Base-by-base conservation (phyloP, 169 alveolate genomes). In the Plasmodium malariae region DNA sequence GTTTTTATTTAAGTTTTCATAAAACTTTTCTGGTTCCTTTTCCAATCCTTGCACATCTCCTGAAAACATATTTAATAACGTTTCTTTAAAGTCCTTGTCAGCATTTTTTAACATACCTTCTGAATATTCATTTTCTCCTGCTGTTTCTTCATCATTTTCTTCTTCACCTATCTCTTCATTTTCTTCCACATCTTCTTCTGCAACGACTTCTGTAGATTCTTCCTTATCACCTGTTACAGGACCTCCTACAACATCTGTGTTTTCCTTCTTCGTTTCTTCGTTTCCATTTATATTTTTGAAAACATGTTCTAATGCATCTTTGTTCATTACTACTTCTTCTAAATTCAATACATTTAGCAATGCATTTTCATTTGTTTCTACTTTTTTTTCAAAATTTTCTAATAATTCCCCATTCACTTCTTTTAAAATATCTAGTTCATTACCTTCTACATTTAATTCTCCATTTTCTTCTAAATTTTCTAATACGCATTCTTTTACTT, bases 141-240 rank as follows among this genome's bases (percentile, higher is more conserved):
- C 74, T 49, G 36, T 0, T 21, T 32, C 43, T 24, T 67, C 43
- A 32, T 1, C 74, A n/a, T 32, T 17, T 55, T n/a, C 74, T 32
- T 37, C 26, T n/a, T 67, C 60, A 67, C 51, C 36, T 34, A 24
- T 32, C 43, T 67, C 74, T 7, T n/a, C 43, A 5, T n/a, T 21
- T 67, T 67, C 59, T 37, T 30, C 57, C 1, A 67, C 5, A 67
- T 67, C 43, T 28, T 67, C 74, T n/a, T n/a, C n/a, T n/a, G n/a
- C 21, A 67, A 67, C 14, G 5, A 6, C 51, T 9, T 9, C 5
- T 6, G 9, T 40, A 9, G n/a, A 40, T 40, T 40, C 5, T 40
- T 9, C 5, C 9, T 40, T 9, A 9, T 40, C 51, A 6, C 51
- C n/a, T 40, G 5, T 40, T 40, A 9, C 9, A 9, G 51, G 5